Conservation (phyloP, 2,329 filamentous ascomycete species). For the Bipolaris sorokiniana region DNA sequence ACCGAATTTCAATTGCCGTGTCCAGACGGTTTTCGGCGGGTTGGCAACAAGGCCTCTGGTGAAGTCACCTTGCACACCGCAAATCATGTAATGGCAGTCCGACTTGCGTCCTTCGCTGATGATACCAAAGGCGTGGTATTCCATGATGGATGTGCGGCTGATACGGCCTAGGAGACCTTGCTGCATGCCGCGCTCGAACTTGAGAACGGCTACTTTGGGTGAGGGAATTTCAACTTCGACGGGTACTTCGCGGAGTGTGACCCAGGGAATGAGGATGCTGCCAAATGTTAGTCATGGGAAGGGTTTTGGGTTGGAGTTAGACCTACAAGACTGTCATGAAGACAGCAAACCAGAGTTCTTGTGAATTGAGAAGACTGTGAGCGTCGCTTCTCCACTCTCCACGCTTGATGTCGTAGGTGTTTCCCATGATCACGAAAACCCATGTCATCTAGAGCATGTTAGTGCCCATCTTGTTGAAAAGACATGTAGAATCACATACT, state of each 20-base stretch:
- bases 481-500: conserved; percentile 22
- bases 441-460: conserved; percentile 39
- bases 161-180: conserved; percentile 45
- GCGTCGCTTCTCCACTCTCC: conserved; percentile 39
- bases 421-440: conserved; percentile 45
- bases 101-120: conserved; percentile 44
- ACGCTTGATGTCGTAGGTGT: conserved; percentile 44
- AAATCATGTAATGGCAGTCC: conserved; percentile 45
- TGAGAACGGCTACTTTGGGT: conserved; percentile 44
- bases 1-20: conserved; percentile 46
- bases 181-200: conserved; percentile 46
- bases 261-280: conserved; percentile 44
- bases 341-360: conserved; percentile 46
- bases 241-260: conserved; percentile 44
- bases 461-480: neutral
- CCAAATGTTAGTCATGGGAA: conserved; percentile 11
- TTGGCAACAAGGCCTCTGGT: conserved; percentile 41
- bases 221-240: conserved; percentile 46
- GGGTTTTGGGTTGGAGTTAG: neutral
- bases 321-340: conserved; percentile 48
- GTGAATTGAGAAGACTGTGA: conserved; percentile 38
- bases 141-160: conserved; percentile 47
- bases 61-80: conserved; percentile 48
- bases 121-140: conserved; percentile 48
- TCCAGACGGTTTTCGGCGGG: conserved; percentile 45